Base-by-base conservation (phyloP, 2,329 filamentous ascomycete species). In the Nectriaceae sp. region DNA sequence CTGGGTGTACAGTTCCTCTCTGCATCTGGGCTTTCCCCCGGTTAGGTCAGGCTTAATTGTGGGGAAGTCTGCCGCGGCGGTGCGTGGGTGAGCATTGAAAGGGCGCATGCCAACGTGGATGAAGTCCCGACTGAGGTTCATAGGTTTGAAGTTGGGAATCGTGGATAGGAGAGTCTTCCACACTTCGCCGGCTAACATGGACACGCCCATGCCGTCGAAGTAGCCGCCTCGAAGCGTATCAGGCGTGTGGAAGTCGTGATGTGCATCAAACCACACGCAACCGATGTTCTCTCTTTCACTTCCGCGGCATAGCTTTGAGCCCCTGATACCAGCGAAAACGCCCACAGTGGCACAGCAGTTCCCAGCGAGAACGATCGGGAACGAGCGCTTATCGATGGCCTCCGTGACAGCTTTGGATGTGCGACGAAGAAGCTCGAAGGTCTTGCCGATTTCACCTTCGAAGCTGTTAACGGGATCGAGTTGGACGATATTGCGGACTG, bases 241-340 rank as follows among this genome's bases (percentile, higher is more conserved):
- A 3, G 57, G 62, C 0, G 67, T 68, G 33, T 60, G 57, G 40
- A 71, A 64, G 46, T 75, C 71, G 42, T 74, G 70, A 39, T 75
- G 72, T 3, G 71, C 72, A 40, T 75, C 72, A 41, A 75, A 73
- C 60, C 70, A 75, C 11, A 74, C 56, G 33, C 67, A 71, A 0
- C 56, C 2, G 70, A 55, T 13, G 63, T 56, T 4, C 47, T 26
- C 56, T 4, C 46, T 22, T 1, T 21, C n/a, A 5, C 11, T 6
- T 1, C 15, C 11, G 1, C 47, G 20, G 13, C 51, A 18, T 3
- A 47, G 44, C 5, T 29, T 43, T 2, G 55, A 47, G 3, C 22
- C 41, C 11, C 46, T 41, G 4, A 73, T 44, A 0, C 72, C 71
- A 3, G 70, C 70, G 1, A 65, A 66, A 0, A 67, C 67, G 3